A percentile compares a stretch with the other conserved stretches of the same genome.
phyloP scores from a whole-genome alignment of 768 basidiomycete genomes.

The Lentinula edodes region DNA sequence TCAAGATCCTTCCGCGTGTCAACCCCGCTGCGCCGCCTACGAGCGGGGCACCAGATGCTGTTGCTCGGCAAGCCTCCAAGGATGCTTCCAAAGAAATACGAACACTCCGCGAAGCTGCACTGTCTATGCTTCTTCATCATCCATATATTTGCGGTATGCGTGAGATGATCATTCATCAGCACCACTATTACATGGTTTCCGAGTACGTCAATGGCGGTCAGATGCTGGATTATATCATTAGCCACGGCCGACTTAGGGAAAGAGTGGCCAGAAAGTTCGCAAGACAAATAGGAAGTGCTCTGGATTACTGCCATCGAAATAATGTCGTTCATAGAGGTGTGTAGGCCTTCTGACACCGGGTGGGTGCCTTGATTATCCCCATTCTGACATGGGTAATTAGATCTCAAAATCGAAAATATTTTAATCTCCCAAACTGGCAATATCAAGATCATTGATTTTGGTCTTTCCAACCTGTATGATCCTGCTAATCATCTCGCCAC shows the following conservation, averaged over 20 bases:
- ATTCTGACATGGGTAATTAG: constrained; percentile 23
- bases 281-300: constrained; percentile 90
- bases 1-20: constrained; percentile 94
- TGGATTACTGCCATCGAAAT: constrained; percentile 96
- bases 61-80: constrained; percentile 75
- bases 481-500: constrained; percentile 80
- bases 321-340: constrained; percentile 92
- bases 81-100: constrained; percentile 96
- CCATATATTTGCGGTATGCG: constrained; percentile 99
- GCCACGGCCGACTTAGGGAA: constrained; percentile 92
- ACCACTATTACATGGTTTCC: constrained; percentile 99
- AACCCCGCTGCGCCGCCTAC: constrained; percentile 52
- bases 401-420: constrained; percentile 99
- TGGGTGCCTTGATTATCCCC: not conserved
- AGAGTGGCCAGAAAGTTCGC: constrained; percentile 97
- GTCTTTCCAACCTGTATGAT: constrained; percentile 92
- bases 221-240: constrained; percentile 99
- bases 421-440: constrained; percentile 97
- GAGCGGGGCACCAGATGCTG: constrained; percentile 45
- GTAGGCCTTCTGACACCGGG: constrained; percentile 10
- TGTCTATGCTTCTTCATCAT: constrained; percentile 94
- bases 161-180: constrained; percentile 95
- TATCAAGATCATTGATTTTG: constrained; percentile 99
- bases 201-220: constrained; percentile 99
- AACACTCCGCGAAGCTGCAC: constrained; percentile 90